A percentile compares a stretch with the other conserved stretches of the same genome.
Evolutionary conservation across 2,329 filamentous ascomycete genomes (phyloP).

Genomic region (Bipolaris zeicola): DNA sequence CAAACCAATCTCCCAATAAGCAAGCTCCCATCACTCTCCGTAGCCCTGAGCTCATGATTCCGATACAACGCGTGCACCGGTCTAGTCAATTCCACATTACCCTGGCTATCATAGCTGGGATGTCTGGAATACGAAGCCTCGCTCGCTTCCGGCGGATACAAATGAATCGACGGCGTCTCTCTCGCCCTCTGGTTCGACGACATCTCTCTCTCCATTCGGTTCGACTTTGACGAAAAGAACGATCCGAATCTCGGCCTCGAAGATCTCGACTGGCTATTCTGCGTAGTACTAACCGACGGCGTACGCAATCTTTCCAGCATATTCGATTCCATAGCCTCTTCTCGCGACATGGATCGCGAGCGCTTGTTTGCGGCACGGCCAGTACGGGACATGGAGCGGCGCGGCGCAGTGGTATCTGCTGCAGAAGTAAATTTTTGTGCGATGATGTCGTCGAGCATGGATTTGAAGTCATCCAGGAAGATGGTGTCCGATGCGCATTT

Average conservation of each 20-base stretch:
- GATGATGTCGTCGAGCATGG: conserved; percentile 42
- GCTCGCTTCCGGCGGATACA: conserved; percentile 29
- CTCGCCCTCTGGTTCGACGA: neutral
- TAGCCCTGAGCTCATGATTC: conserved; percentile 12
- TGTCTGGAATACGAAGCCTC: conserved; percentile 27
- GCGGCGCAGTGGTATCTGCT: conserved; percentile 20
- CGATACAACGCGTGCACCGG: conserved; percentile 25
- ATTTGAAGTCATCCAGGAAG: conserved; percentile 47
- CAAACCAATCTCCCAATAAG: conserved; percentile 27
- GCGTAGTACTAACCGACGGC: neutral
- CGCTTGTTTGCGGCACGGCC: conserved; percentile 9
- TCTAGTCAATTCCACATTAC: conserved; percentile 23
- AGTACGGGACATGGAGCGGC: conserved; percentile 17
- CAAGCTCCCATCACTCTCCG: conserved; percentile 22
- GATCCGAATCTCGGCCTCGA: conserved; percentile 19
- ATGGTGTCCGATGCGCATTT: conserved; percentile 46
- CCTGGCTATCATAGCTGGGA: conserved; percentile 26
- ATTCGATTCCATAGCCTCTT: conserved; percentile 28
- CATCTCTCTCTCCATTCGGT: too few relatives aligned
- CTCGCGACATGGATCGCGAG: conserved; percentile 23
- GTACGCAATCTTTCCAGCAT: conserved; percentile 10
- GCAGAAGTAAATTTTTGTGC: conserved; percentile 31
- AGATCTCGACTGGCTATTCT: conserved; percentile 5
- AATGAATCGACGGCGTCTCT: conserved; percentile 29
- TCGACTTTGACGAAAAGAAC: conserved; percentile 21